Base-by-base conservation (phyloP, 2,329 filamentous ascomycete genomes). In the Arthrobotrys pseudoclavata region DNA sequence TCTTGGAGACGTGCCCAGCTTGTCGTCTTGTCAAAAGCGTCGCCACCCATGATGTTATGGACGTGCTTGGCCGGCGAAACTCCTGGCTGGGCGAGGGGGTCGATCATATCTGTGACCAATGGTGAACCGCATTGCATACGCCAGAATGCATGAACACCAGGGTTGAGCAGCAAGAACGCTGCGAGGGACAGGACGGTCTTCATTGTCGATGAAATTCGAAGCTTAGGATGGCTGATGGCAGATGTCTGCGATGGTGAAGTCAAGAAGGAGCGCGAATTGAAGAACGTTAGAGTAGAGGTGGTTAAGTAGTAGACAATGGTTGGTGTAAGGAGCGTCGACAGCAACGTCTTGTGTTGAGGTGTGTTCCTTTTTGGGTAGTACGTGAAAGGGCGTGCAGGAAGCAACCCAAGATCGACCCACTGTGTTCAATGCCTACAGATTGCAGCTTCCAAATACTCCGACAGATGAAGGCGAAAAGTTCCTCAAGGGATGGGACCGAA, bases 101-200 rank as follows among this genome's bases (percentile, higher is more conserved):
- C 93, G 47, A 97, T 86, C 71, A 92, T 89, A 61, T 89, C 91
- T 71, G 92, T 83, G 79, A 90, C 92, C 80, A 90, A 86, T 55
- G 88, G 87, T 69, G 89, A 90, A 80, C 89, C 91, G 84, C 93
- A 97, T 81, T 93, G 91, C 88, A 97, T 92, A 83, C 94, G 92
- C 92, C 92, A 97, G 84, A 97, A 97, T 76, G 91, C 94, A 15
- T 70, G 26, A 80, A 75, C 79, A 57, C 80, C 78, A 64, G 80
- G 72, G 70, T 75, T 79, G 48, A 81, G 78, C 68, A 81, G 74
- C 15, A 79, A 70, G 24, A 81, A 64, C 22, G 79, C 63, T 29
- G 69, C 67, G 15, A 81, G 10, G 3, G 84, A 84, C 6, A 64
- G n/a, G 24, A 42, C 9, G 18, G 47, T 37, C 34, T 66, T 76